Evolutionary conservation across 805 yeast species (phyloP), one percentile per base, ranked within the genome.

Genomic region (Metschnikowia orientalis): DNA sequence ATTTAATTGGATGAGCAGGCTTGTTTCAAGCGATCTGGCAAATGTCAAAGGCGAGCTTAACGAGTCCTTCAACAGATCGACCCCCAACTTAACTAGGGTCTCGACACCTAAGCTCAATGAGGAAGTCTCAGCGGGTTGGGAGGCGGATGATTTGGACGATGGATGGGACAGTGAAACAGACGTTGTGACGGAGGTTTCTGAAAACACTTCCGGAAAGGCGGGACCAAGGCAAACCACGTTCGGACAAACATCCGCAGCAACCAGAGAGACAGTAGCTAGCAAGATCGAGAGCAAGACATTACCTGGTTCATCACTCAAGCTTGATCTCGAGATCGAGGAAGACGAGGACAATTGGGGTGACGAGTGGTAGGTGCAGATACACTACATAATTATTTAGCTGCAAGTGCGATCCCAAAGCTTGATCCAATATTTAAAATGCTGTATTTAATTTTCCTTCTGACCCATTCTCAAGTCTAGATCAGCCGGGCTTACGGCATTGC

Each of bases 1-100:
- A 1, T 53, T 63, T 38, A 66, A 67, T 2, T 65, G 70, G 70
- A 53, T 63, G 15, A 61, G 55, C 38, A 61, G 57, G 34, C 44
- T 63, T 7, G 63, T 61, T 5, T 48, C 63, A 2, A 26, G 60
- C 2, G 47, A 40, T 11, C 17, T 38, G 6, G 39, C 56, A 3
- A 49, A 45, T 4, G 51, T 56, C 1, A 52, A 52, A 8, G 69
- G 69, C 0, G 49, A 53, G 17, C 44, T 66, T 39, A 56, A 65
- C 34, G 52, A 57, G n/a, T 58, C 63, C 3, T 51, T 64, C 41
- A 57, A 63, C 37, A 37, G 41, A 8, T 61, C 68, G 1, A 61
- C 67, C 3, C 67, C 68, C 1, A 67, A 62, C 27, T 38, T 63
- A 25, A 53, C 59, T 5, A 37, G 59, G 15, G 49, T 45, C 0